These are phyloP conservation scores for Fraxinus angustifolia DNA, from an alignment of 305 asterid species.

Conservation along the genomic window DNA sequence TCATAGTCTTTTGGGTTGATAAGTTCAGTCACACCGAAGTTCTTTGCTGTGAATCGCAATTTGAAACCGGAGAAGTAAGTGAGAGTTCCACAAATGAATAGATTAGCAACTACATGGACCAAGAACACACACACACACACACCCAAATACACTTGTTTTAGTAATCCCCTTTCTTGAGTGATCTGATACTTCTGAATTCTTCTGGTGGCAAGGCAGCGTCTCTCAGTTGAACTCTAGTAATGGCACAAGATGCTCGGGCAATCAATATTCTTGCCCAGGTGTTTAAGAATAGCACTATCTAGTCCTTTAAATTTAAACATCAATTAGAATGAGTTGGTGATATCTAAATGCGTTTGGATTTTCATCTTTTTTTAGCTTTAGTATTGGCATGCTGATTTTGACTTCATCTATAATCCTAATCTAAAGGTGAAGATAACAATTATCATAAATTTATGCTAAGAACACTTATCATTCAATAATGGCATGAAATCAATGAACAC, in stretches of 20 bases:
- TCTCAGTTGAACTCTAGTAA: background rate
- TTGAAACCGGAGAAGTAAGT: slow-evolving; percentile 15
- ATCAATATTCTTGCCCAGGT: background rate
- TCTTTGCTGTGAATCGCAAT: slow-evolving; percentile 54
- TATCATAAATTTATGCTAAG: background rate
- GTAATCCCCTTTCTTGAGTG: background rate
- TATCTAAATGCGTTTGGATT: background rate
- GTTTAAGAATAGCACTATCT: background rate
- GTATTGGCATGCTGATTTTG: background rate
- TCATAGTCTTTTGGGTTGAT: slow-evolving; percentile 98
- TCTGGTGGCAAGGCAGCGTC: background rate
- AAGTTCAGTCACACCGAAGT: slow-evolving; percentile 85
- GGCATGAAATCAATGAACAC: background rate
- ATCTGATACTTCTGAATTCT: background rate
- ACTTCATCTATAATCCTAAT: background rate
- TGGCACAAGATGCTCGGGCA: background rate
- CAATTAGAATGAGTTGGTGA: background rate
- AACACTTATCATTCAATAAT: background rate
- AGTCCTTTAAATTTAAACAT: background rate
- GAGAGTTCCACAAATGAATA: background rate
- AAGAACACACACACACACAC: no score
- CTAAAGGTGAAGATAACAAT: background rate
- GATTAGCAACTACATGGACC: background rate
- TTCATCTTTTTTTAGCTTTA: background rate
- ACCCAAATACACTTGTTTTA: background rate